These are phyloP conservation scores for Crithidia brevicula DNA, from an alignment of 208 protist species.

Conservation along the genomic window DNA sequence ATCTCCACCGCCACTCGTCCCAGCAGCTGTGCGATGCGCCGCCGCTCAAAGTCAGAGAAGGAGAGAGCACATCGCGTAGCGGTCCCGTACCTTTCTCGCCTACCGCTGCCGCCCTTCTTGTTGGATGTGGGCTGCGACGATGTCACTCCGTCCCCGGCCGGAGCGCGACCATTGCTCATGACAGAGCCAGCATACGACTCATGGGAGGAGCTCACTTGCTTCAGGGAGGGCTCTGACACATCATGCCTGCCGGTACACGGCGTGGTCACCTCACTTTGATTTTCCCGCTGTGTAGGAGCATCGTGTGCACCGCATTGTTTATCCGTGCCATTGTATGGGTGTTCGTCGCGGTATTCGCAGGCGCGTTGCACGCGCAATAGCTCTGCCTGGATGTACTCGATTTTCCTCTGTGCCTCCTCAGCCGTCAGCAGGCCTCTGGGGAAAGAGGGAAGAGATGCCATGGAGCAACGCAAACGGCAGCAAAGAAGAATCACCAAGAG, in stretches of 20 bases:
- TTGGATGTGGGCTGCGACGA: neutral
- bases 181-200: too few relatives aligned
- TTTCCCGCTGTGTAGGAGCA: too few relatives aligned
- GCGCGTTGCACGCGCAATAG: constrained; percentile 44
- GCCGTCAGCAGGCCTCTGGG: constrained; percentile 5
- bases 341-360: constrained; percentile 46
- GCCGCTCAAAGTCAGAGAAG: constrained; percentile 63
- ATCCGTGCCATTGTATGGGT: too few relatives aligned
- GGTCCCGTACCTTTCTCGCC: neutral
- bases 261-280: too few relatives aligned
- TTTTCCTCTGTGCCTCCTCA: constrained; percentile 23
- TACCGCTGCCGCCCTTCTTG: neutral
- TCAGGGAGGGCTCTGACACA: neutral
- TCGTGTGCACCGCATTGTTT: too few relatives aligned
- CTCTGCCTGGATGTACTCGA: constrained; percentile 42
- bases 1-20: constrained; percentile 64
- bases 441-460: neutral
- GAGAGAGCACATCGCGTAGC: constrained; percentile 4
- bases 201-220: neutral
- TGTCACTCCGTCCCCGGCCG: too few relatives aligned
- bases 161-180: too few relatives aligned
- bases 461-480: neutral
- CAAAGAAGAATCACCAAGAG: neutral
- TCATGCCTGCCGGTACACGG: neutral
- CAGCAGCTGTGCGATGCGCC: constrained; percentile 57